Evolutionary conservation across 2,329 filamentous ascomycete genomes (phyloP), one percentile per base, ranked within the genome.

Genomic region (Apiospora koreana): DNA sequence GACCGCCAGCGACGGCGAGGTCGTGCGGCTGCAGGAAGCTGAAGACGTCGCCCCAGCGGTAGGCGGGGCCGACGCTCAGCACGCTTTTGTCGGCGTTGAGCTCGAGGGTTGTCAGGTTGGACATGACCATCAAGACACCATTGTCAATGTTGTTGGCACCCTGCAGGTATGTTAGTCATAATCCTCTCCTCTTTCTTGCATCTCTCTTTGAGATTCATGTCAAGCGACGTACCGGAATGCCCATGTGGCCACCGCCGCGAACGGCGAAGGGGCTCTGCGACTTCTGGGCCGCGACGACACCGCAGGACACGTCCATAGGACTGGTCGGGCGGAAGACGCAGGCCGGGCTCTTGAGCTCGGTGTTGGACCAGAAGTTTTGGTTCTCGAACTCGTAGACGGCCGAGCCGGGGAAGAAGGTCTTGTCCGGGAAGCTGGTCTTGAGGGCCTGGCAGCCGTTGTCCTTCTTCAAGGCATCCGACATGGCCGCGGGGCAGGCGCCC

Each of bases 341-440:
- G 10, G 73, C 75, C 5, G 79, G 79, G 35, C 73, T 74, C 73
- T 79, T 71, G 46, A 79, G 73, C 74, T 80, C 77, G 14, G 78
- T 80, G 71, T 80, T 79, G 16, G 79, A 80, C 79, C 79, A 80
- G 73, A 80, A 80, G 65, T 78, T 72, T 65, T 75, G 71, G 38
- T 75, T 69, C 71, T 80, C 79, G 67, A 78, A 77, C 14, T 75
- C 66, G 71, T 80, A 80, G 6, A 80, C 77, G 3, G 54, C 43
- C 54, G 69, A 74, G 41, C 71, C 69, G 8, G 69, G 74, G 65
- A 66, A 70, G 71, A 78, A 80, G 38, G 78, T 71, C 16, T 73
- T 72, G 68, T 73, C 68, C 2, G 70, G 67, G 38, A 78, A 67
- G 35, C 54, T 18, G 21, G 50, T 4, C 35, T 67, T 42, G 38